Base-by-base conservation (phyloP, 2,329 filamentous ascomycete species). In the Akanthomyces dipterigenus region DNA sequence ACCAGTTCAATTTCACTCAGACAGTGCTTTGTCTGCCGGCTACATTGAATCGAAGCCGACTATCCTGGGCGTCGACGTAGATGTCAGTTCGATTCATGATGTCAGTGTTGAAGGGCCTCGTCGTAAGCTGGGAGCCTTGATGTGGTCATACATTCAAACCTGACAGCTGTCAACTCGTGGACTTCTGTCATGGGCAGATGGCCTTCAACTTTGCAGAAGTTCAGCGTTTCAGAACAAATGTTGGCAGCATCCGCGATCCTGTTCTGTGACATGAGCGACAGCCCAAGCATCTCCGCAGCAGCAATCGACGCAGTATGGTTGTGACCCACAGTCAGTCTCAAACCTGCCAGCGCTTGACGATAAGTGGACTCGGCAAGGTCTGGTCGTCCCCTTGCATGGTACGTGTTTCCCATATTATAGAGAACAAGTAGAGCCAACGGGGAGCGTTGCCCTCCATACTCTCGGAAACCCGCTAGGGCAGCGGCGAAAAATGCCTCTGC, bases 171-270 rank as follows among this genome's bases (percentile, higher is more conserved):
- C 28, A 28, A 4, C 28, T 28, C 7, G 28, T 28, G 28, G 28
- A 28, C 28, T 28, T 28, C 28, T 4, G 28, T 28, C 7, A 28
- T 28, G 28, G 28, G 4, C 28, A 28, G 28, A 28, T 4, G 28
- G 28, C 28, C 28, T 28, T 48, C 45, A 20, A 20, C 11, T 28
- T 48, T 48, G 45, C 45, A 86, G 16, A 48, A 20, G 20, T 24
- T 28, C 22, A 48, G 45, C 24, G n/a, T 18, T 20, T 48, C 45
- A 28, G 45, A 48, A 14, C 45, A 48, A 20, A 20, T 51, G 24
- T 51, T 5, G 26, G 24, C 18, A 31, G 48, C 48, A 28, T 51
- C 48, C 18, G 48, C 48, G 16, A 51, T 31, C n/a, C n/a, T n/a
- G 16, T 34, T 34, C n/a, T 36, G 48, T 51, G 28, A 28, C 16